These are phyloP conservation scores for Zasmidium citrigriseum DNA, from an alignment of 2,329 filamentous ascomycete species.

Conservation along the genomic window DNA sequence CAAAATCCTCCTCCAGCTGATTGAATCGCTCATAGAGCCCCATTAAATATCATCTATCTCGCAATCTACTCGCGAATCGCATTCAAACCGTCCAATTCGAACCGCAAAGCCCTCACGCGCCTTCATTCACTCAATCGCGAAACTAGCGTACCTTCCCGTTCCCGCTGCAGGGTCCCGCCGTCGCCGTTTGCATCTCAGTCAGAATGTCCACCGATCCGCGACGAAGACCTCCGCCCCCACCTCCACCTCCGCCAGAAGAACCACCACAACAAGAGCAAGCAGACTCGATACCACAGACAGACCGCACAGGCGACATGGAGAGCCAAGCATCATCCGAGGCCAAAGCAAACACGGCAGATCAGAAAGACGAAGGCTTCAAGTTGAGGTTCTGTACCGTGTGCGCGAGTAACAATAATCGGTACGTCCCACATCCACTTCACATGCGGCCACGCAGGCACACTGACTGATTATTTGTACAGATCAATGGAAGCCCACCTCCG, in stretches of 20 bases:
- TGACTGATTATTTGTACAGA: conserved; percentile 43
- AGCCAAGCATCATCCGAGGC: conserved; percentile 21
- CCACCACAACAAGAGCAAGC: conserved; percentile 26
- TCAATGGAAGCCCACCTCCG: conserved; percentile 99
- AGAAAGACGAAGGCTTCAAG: conserved; percentile 65
- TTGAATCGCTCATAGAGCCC: too few species aligned
- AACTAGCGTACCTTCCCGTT: neutral
- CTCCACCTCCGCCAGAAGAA: conserved; percentile 53
- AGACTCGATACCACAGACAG: conserved; percentile 30
- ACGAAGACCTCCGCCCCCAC: conserved; percentile 21
- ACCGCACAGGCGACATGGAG: conserved; percentile 19
- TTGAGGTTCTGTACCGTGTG: conserved; percentile 98
- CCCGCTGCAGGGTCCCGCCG: neutral
- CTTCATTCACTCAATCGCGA: neutral
- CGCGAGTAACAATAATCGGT: conserved; percentile 97
- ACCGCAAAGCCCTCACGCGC: neutral
- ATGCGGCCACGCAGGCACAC: conserved; percentile 5
- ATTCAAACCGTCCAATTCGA: neutral
- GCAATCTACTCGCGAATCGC: too few species aligned
- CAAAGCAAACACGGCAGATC: conserved; percentile 42
- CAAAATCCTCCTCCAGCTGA: too few species aligned
- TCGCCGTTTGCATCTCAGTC: neutral
- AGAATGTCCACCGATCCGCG: conserved; percentile 49
- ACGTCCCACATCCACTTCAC: conserved; percentile 34
- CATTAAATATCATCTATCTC: too few species aligned